Evolutionary conservation across 75 land plant species (phyloP).

Genomic region (Picea glauca): DNA sequence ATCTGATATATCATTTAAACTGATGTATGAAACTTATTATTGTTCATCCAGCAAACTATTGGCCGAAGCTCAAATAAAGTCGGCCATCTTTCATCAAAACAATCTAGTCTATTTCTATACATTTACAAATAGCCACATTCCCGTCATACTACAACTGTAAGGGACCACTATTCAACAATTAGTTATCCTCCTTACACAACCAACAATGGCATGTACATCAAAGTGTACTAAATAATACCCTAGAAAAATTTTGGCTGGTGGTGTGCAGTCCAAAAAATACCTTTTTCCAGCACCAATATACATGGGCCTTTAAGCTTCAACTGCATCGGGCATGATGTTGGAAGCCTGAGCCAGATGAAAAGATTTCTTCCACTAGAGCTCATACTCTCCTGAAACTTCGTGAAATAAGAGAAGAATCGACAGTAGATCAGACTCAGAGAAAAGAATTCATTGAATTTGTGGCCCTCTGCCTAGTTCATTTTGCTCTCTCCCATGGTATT

Average conservation of each 20-base stretch:
- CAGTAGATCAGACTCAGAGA: not conserved
- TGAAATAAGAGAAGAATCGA: not conserved
- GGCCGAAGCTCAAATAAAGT: not conserved
- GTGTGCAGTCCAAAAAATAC: not conserved
- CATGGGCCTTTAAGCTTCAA: not conserved
- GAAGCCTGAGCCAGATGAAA: not conserved
- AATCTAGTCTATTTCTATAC: not conserved
- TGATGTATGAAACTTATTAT: not conserved
- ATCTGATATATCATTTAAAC: not conserved
- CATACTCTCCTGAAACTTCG: not conserved
- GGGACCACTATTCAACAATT: not conserved
- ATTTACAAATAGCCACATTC: not conserved
- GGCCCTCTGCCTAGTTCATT: slow-evolving; percentile 14
- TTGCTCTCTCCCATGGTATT: slow-evolving; percentile 13
- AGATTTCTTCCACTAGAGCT: not conserved
- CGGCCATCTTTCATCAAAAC: not conserved
- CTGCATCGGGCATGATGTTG: not conserved
- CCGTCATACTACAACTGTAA: not conserved
- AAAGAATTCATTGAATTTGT: slow-evolving; percentile 3
- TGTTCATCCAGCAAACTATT: not conserved
- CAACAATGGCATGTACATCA: not conserved
- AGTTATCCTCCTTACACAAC: not conserved
- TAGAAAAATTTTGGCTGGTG: not conserved
- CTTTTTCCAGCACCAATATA: not conserved
- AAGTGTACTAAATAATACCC: not conserved